Conservation (phyloP, 352 stramenopile genomes). For the Pythium insidiosum region DNA sequence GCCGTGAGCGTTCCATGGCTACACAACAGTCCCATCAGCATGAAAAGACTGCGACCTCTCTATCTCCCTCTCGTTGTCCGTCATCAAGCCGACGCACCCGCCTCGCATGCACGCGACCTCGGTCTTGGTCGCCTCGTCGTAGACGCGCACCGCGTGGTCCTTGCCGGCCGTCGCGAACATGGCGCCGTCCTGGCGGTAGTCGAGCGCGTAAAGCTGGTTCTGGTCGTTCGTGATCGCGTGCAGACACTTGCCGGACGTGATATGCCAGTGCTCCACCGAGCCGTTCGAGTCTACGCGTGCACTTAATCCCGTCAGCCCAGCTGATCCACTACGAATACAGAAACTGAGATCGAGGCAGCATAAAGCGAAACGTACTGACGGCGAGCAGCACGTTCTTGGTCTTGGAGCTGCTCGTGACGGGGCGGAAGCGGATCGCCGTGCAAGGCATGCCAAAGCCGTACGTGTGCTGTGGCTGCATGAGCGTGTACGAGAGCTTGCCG, state of each 20-base stretch:
- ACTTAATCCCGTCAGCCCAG: no score
- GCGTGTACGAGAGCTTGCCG: constrained; percentile 70
- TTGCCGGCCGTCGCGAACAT: constrained; percentile 88
- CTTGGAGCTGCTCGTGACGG: constrained; percentile 70
- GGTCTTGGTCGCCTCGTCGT: constrained; percentile 86
- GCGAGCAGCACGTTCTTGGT: constrained; percentile 90
- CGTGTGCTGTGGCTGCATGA: constrained; percentile 65
- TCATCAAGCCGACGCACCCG: constrained; percentile 17
- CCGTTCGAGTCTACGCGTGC: constrained; percentile 65
- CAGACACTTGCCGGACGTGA: constrained; percentile 89
- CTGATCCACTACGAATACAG: no score
- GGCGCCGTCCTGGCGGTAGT: constrained; percentile 79
- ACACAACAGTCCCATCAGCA: no score
- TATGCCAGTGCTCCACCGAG: constrained; percentile 89
- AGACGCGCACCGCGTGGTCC: constrained; percentile 83
- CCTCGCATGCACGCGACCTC: constrained; percentile 64
- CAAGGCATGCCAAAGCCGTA: constrained; percentile 76
- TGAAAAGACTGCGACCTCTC: no score
- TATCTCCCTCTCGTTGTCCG: no score
- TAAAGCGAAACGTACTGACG: constrained; percentile 80
- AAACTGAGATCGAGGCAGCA: no score
- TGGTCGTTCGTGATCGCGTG: constrained; percentile 83
- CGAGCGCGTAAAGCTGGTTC: constrained; percentile 87
- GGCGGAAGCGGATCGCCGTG: constrained; percentile 80
- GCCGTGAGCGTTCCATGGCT: constrained; percentile 51